Conservation (phyloP, 495 filamentous ascomycete species). For the Aspergillus bertholletiae region DNA sequence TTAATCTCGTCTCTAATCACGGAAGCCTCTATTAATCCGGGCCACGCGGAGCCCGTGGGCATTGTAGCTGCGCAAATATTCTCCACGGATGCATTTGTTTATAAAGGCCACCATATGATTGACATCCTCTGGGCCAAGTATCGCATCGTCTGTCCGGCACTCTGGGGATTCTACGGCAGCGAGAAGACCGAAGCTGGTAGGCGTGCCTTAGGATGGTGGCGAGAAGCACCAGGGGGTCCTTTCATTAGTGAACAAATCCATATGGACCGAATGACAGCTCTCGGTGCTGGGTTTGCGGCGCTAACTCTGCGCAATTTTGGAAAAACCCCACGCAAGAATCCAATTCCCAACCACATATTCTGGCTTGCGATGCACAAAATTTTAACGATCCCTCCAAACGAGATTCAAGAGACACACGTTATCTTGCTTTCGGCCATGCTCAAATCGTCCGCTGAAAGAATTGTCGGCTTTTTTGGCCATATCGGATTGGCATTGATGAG, state of each 20-base stretch:
- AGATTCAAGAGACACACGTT: slow-evolving; percentile 74
- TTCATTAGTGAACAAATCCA: slow-evolving; percentile 67
- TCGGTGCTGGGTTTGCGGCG: slow-evolving; percentile 79
- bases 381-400: slow-evolving; percentile 60
- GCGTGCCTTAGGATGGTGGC: slow-evolving; percentile 69
- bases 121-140: slow-evolving; percentile 90
- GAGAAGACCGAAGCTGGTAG: slow-evolving; percentile 71
- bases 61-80: slow-evolving; percentile 72
- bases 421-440: slow-evolving; percentile 76
- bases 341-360: slow-evolving; percentile 74
- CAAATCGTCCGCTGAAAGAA: slow-evolving; percentile 62
- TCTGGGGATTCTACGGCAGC: slow-evolving; percentile 79
- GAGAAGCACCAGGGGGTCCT: slow-evolving; percentile 45
- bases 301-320: slow-evolving; percentile 78
- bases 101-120: slow-evolving; percentile 68
- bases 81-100: slow-evolving; percentile 59
- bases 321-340: slow-evolving; percentile 61
- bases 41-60: slow-evolving; percentile 78
- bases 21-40: slow-evolving; percentile 67
- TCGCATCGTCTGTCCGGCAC: slow-evolving; percentile 72
- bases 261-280: slow-evolving; percentile 75
- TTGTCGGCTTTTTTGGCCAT: slow-evolving; percentile 74
- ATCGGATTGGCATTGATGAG: slow-evolving; percentile 62
- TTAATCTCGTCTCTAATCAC: slow-evolving; percentile 70
- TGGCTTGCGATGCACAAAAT: slow-evolving; percentile 75